Evolutionary conservation across 768 basidiomycete species (phyloP).

Genomic region (Favolaschia claudopus): DNA sequence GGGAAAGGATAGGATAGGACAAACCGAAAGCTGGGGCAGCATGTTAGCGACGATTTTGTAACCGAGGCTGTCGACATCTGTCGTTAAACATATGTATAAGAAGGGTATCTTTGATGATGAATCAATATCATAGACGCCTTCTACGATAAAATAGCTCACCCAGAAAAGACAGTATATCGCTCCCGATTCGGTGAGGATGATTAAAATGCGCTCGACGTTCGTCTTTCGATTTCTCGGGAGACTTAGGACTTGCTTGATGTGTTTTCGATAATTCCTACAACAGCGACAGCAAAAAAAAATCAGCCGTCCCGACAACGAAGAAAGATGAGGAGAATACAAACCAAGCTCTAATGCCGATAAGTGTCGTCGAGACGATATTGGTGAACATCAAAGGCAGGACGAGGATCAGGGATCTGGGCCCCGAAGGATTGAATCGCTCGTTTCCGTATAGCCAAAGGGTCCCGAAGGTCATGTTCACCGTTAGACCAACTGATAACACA

Average conservation of each 20-base stretch:
- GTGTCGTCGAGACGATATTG: slow-evolving; percentile 17
- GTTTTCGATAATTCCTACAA: slow-evolving; percentile 1
- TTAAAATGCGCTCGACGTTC: slow-evolving; percentile 20
- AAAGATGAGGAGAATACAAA: background rate
- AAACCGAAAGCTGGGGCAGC: slow-evolving; percentile 20
- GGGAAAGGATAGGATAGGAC: background rate
- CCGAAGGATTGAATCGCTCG: background rate
- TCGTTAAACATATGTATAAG: background rate
- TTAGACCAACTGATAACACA: background rate
- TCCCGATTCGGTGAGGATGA: slow-evolving; percentile 28
- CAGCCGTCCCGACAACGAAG: background rate
- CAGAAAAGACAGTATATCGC: slow-evolving; percentile 24
- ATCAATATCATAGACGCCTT: background rate
- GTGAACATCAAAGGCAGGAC: slow-evolving; percentile 20
- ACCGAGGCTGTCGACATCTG: background rate
- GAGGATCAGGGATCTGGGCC: background rate
- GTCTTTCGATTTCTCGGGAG: slow-evolving; percentile 4
- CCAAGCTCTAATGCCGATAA: slow-evolving; percentile 23
- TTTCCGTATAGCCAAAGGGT: slow-evolving; percentile 8
- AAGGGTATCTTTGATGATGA: background rate
- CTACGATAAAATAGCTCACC: slow-evolving; percentile 10
- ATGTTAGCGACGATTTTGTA: slow-evolving; percentile 11
- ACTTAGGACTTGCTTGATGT: slow-evolving; percentile 8
- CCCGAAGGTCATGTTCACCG: background rate
- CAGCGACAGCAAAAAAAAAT: background rate